Evolutionary conservation across 768 basidiomycete species (phyloP), one percentile per base, ranked within the genome.

Genomic region (Leccinellum rugosiceps): DNA sequence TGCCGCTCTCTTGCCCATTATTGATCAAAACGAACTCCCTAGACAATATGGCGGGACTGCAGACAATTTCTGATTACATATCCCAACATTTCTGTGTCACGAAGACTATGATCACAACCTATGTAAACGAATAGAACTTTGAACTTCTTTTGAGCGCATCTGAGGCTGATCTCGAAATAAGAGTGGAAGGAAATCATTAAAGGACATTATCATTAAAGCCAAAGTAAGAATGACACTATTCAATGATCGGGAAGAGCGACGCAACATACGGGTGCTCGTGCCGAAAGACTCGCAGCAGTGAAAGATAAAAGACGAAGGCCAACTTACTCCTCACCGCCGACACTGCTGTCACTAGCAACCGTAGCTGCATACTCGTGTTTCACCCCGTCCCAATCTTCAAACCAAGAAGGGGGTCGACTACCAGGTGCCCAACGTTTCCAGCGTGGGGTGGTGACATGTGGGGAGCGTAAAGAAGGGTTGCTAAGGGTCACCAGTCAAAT

Each of bases 1-100:
- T 56, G 81, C 82, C 61, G 83, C 83, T 2, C 77, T 93, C 13
- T 67, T 79, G n/a, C 79, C 80, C 3, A 63, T 81, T 51, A 83
- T 92, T 44, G 77, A 83, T 41, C 71, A 71, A 6, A 72, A 77
- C 4, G 72, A 91, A 63, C 76, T 93, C 38, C 91, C 90, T 1
- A 74, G 76, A 72, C 75, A 80, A 47, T 93, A 92, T 62, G 91
- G 91, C 9, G 91, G 91, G 7, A 73, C 76, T 25, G 85, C 81
- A 6, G 76, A 80, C 2, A 82, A 70, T 19, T 85, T 86, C 57
- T 85, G 60, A 67, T 35, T 14, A 11, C 38, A 19, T 32, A 48
- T 23, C 10, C 30, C 19, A 10, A 13, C 1, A 1, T 53, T 15
- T 21, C 9, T n/a, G 21, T 15, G 19, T 25, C 25, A 44, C n/a